These are phyloP conservation scores for Erodium chrysanthum DNA, from an alignment of 441 rosid genomes.

Conservation along the genomic window DNA sequence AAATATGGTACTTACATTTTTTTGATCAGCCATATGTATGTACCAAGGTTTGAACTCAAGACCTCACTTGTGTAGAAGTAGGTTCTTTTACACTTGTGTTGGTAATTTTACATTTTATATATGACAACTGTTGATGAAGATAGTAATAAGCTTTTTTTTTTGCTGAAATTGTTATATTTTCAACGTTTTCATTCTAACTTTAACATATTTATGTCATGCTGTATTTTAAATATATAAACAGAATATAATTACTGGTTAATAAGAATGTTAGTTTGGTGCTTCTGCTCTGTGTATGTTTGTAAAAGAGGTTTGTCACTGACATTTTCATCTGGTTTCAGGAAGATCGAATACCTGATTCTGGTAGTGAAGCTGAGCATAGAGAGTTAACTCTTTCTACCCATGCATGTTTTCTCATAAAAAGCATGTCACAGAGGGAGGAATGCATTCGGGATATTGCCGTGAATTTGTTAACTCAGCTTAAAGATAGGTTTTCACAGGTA, in stretches of 20 bases:
- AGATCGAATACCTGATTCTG: conserved; percentile 65
- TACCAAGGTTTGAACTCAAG: no score
- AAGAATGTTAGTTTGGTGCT: background rate
- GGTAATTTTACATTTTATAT: conserved; percentile 1
- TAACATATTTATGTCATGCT: background rate
- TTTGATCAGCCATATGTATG: no score
- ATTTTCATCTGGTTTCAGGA: conserved; percentile 55
- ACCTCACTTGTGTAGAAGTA: no score
- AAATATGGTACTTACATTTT: background rate
- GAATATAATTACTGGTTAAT: background rate
- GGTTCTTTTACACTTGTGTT: no score
- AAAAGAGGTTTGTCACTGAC: conserved; percentile 2
- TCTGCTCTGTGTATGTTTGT: background rate
- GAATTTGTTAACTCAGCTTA: conserved; percentile 74
- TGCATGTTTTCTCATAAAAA: conserved; percentile 81
- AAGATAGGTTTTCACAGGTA: conserved; percentile 98
- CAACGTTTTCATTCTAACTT: background rate
- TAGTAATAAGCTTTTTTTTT: background rate
- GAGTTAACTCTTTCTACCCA: conserved; percentile 74
- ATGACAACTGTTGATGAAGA: background rate
- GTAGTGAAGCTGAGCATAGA: conserved; percentile 68
- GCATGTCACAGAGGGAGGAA: conserved; percentile 95
- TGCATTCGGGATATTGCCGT: conserved; percentile 81
- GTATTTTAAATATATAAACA: background rate
- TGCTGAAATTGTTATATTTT: background rate